Percentiles rank a stretch among this genome's conserved stretches.
These are phyloP conservation scores for Botrytis fragariae DNA, from an alignment of 2,329 filamentous ascomycete species.

Conservation along the genomic window DNA sequence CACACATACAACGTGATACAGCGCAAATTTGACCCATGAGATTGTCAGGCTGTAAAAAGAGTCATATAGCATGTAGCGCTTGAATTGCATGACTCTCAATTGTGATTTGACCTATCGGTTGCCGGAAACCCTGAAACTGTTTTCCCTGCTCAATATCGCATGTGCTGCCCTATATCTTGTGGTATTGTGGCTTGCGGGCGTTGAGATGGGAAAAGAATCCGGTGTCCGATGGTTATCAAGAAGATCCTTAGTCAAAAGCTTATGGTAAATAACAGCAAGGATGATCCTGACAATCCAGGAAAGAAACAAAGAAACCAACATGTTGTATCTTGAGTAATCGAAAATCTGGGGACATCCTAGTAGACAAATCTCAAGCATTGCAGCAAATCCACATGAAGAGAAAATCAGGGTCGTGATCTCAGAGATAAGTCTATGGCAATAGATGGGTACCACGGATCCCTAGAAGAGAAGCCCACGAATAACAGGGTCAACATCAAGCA, in stretches of 20 bases:
- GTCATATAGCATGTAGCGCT: not conserved
- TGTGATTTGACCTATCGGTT: not conserved
- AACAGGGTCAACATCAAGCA: too few species aligned
- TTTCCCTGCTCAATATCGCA: not conserved
- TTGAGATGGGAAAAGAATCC: not conserved
- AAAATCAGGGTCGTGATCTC: not conserved
- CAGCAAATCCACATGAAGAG: not conserved
- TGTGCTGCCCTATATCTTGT: conserved; percentile 12
- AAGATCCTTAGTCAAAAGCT: not conserved
- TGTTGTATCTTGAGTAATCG: not conserved
- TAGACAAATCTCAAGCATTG: not conserved
- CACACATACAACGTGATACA: not conserved
- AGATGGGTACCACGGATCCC: not conserved
- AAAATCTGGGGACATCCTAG: not conserved
- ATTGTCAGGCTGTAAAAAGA: not conserved
- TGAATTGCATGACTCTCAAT: not conserved
- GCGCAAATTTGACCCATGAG: not conserved
- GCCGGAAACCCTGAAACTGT: not conserved
- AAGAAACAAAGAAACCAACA: not conserved
- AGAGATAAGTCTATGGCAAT: not conserved
- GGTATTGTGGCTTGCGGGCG: conserved; percentile 1
- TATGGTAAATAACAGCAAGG: not conserved
- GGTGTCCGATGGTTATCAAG: not conserved
- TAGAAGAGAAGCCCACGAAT: not conserved
- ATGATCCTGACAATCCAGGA: not conserved